Base-by-base conservation (phyloP, 345 rosid species). In the Combretum micranthum region DNA sequence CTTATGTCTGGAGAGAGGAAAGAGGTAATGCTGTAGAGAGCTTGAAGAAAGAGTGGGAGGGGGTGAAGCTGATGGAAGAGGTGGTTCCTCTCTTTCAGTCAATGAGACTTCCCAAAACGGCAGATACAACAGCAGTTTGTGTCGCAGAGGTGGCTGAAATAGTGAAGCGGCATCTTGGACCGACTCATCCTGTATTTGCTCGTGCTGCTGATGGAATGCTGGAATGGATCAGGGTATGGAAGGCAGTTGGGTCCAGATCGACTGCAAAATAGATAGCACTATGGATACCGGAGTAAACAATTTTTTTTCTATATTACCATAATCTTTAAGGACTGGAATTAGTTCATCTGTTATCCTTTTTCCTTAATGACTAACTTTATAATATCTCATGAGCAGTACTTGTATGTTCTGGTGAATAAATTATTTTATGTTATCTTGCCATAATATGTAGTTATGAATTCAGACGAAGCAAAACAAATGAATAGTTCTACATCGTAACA, bases 31-130 rank as follows among this genome's bases (percentile, higher is more conserved):
- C 96, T 0, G 72, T 86, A 42, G 89, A 83, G 56, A 92, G 95
- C 64, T 61, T 88, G 81, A 88, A 83, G 69, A 92, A 92, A 63
- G 95, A 92, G 65, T 92, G 98, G 98, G 90, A 88, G 76, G 96
- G 96, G 12, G 81, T 92, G 76, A 92, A 83, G 81, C 80, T 80
- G 69, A 88, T 86, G 96, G 98, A 92, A 80, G 88, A 83, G 60
- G 79, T 88, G 39, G 83, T 88, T 25, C 88, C 94, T 1, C 86
- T 87, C 78, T 88, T 93, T 54, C 89, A 85, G 79, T 73, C 88
- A 0, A 21, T 89, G 56, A 82, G 76, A 61, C 54, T 87, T 72
- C 72, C 94, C 0, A 55, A n/a, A 64, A 66, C 81, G 42, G 88
- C 84, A 16, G 52, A 74, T 15, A 84, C 69, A 17, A 78, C 82